Conservation (phyloP, 2,329 filamentous ascomycete genomes). For the Phaeosphaeriaceae sp. region DNA sequence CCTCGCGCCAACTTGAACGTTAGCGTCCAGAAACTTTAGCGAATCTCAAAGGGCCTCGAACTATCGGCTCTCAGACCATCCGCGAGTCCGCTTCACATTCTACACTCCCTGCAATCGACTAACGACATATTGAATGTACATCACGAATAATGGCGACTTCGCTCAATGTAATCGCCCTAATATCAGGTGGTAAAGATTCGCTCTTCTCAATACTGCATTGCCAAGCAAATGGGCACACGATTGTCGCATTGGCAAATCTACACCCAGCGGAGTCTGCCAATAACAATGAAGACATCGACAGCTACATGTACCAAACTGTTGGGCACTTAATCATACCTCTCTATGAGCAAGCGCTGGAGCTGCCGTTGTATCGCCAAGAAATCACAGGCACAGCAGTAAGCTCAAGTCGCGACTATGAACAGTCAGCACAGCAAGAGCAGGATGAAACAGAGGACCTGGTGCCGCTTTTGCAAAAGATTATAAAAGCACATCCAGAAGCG, state of each 20-base stretch:
- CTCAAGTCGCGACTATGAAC: conserved; percentile 72
- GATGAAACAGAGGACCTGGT: conserved; percentile 93
- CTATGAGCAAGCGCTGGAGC: conserved; percentile 77
- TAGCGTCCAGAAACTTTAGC: conserved; percentile 21
- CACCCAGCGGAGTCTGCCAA: conserved; percentile 61
- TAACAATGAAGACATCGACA: conserved; percentile 75
- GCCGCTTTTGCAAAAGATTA: conserved; percentile 73
- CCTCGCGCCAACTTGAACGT: not conserved
- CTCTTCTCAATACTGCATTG: conserved; percentile 94
- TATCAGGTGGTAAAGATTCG: conserved; percentile 97
- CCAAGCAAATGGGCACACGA: conserved; percentile 79
- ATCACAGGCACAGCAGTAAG: conserved; percentile 77
- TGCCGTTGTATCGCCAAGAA: conserved; percentile 82
- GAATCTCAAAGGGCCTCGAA: conserved; percentile 6
- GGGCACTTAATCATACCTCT: conserved; percentile 87
- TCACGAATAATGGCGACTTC: conserved; percentile 15
- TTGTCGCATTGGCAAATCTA: conserved; percentile 90
- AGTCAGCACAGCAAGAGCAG: conserved; percentile 22
- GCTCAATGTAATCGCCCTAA: conserved; percentile 77
- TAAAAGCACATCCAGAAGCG: conserved; percentile 74
- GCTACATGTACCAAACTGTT: conserved; percentile 99
- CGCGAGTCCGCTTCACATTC: conserved; percentile 1
- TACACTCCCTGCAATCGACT: not conserved
- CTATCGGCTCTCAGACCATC: not conserved
- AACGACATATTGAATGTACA: not conserved